Conservation (phyloP, 768 basidiomycete species). For the Lenzites betulinus region DNA sequence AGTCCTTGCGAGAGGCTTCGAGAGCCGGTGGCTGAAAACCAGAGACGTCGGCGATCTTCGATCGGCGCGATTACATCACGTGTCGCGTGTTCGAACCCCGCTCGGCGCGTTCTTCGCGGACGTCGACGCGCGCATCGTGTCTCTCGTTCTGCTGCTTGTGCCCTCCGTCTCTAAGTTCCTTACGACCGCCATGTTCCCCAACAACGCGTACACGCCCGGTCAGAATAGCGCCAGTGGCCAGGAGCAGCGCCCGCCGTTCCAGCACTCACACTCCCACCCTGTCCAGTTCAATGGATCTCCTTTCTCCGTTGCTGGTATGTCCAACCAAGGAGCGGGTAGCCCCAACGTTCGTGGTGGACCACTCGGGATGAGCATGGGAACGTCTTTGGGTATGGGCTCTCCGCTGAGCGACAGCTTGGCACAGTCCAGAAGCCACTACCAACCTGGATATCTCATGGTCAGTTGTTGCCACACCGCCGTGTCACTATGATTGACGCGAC, state of each 20-base stretch:
- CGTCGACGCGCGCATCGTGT: background rate
- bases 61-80: constrained; percentile 20
- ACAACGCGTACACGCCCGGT: constrained; percentile 24
- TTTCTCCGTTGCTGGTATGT: constrained; percentile 65
- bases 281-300: constrained; percentile 30
- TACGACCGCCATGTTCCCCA: constrained; percentile 25
- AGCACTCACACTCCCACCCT: constrained; percentile 32
- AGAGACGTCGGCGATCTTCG: background rate
- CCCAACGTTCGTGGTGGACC: constrained; percentile 53
- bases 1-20: constrained; percentile 19
- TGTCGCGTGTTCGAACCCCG: constrained; percentile 9
- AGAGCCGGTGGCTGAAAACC: constrained; percentile 20
- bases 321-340: constrained; percentile 50
- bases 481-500: background rate
- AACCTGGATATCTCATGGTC: constrained; percentile 81
- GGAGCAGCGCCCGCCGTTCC: constrained; percentile 25
- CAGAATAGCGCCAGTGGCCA: constrained; percentile 16
- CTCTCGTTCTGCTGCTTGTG: background rate
- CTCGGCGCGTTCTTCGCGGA: background rate
- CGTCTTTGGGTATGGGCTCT: constrained; percentile 38
- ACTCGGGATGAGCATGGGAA: constrained; percentile 25
- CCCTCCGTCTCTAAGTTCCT: background rate
- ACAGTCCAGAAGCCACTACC: constrained; percentile 76
- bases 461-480: constrained; percentile 23
- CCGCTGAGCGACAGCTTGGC: constrained; percentile 68